These are phyloP conservation scores for Marasmius fiardii DNA, from an alignment of 1,284 basidiomycete genomes.

Conservation along the genomic window DNA sequence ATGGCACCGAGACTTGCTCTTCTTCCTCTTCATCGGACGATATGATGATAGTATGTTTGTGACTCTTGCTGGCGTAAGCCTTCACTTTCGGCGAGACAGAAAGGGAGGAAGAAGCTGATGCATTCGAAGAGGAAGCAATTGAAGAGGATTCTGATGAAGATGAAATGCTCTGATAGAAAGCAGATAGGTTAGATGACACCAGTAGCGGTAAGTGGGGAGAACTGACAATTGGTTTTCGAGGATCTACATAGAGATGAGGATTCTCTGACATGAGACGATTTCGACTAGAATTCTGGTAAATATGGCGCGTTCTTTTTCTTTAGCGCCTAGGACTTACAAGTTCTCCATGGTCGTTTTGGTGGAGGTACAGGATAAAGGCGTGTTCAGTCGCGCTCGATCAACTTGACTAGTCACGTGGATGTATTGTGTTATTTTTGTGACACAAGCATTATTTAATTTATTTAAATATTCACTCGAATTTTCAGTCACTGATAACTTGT, in stretches of 20 bases:
- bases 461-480: too few species aligned
- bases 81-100: not conserved
- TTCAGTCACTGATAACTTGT: too few species aligned
- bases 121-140: not conserved
- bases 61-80: not conserved
- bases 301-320: too few species aligned
- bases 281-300: conserved; percentile 5
- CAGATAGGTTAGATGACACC: not conserved
- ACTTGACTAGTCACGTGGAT: not conserved
- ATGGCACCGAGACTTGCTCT: conserved; percentile 8
- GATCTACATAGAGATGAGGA: conserved; percentile 2
- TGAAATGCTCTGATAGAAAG: not conserved
- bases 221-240: not conserved
- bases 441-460: too few species aligned
- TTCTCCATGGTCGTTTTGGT: conserved; percentile 10
- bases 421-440: too few species aligned
- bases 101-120: not conserved
- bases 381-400: not conserved
- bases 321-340: conserved; percentile 2
- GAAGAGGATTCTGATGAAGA: conserved; percentile 5
- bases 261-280: conserved; percentile 14
- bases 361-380: not conserved
- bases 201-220: not conserved
- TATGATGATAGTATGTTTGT: conserved; percentile 8
- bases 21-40: conserved; percentile 16